phyloP scores from a whole-genome alignment of 495 filamentous ascomycete species.

The Penicillium taxi region DNA sequence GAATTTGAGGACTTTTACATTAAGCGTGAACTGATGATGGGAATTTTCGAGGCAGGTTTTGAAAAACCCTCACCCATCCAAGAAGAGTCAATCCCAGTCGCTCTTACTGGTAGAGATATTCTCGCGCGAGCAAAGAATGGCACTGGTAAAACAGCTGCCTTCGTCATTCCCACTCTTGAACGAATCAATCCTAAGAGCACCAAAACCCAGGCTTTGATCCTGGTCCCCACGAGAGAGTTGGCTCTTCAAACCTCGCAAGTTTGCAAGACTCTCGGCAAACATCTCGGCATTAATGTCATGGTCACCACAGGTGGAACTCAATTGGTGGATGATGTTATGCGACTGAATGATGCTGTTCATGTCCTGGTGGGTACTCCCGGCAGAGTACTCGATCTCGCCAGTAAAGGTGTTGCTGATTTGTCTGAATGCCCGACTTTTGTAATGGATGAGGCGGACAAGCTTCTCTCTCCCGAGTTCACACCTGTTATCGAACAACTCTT shows the following conservation, averaged over 20 bases:
- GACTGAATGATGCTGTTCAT: constrained; percentile 86
- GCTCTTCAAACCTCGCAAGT: constrained; percentile 99
- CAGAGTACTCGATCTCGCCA: constrained; percentile 86
- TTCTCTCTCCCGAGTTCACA: constrained; percentile 93
- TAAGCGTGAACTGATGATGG: constrained; percentile 92
- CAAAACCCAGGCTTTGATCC: constrained; percentile 91
- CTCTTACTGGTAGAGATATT: constrained; percentile 89
- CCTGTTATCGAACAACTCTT: constrained; percentile 93
- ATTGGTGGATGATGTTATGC: constrained; percentile 93
- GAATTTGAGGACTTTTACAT: constrained; percentile 96
- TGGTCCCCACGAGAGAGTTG: constrained; percentile 93
- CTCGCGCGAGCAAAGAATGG: constrained; percentile 96
- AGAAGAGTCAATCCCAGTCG: constrained; percentile 97
- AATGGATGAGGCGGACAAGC: constrained; percentile 98
- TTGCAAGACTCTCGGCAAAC: constrained; percentile 95
- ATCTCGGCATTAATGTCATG: constrained; percentile 97
- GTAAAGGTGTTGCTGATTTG: constrained; percentile 92
- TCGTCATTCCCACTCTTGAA: constrained; percentile 91
- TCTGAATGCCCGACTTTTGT: constrained; percentile 94
- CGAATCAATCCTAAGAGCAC: constrained; percentile 91
- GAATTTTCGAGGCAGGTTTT: constrained; percentile 97
- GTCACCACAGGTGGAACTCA: constrained; percentile 94
- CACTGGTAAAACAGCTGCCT: constrained; percentile 96
- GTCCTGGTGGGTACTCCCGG: constrained; percentile 97
- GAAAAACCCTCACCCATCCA: constrained; percentile 98